Evolutionary conservation across 495 filamentous ascomycete genomes (phyloP).

Genomic region (Articulospora tetracladia): DNA sequence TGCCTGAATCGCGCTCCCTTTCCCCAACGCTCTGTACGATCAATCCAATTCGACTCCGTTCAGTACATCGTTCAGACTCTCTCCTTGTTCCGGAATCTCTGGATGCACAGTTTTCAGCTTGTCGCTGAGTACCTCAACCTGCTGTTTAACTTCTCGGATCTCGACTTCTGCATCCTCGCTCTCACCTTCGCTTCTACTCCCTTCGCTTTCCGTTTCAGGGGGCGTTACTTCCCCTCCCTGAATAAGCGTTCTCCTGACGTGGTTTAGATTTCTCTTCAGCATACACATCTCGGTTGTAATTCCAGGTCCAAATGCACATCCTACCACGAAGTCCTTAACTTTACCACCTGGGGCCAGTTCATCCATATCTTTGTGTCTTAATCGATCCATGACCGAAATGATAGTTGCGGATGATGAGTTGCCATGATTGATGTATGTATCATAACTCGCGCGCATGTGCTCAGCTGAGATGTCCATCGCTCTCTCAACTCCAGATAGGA

Average conservation of each 20-base stretch:
- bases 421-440: constrained; percentile 60
- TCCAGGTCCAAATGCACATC: constrained; percentile 62
- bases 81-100: constrained; percentile 20
- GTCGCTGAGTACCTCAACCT: constrained; percentile 12
- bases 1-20: too few species aligned
- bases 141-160: constrained; percentile 6
- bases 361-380: constrained; percentile 56
- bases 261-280: constrained; percentile 38
- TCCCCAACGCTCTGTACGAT: constrained; percentile 10
- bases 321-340: constrained; percentile 53
- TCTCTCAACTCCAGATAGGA: constrained; percentile 56
- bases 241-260: constrained; percentile 16
- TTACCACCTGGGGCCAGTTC: constrained; percentile 38
- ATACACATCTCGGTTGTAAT: constrained; percentile 62
- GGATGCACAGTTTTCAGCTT: constrained; percentile 17
- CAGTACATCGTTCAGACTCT: constrained; percentile 39
- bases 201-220: constrained; percentile 23
- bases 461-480: constrained; percentile 49
- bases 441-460: constrained; percentile 57
- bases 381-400: constrained; percentile 53
- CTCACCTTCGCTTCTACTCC: constrained; percentile 25
- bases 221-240: constrained; percentile 17
- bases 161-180: constrained; percentile 18
- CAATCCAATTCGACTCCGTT: constrained; percentile 42
- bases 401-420: constrained; percentile 61